These are phyloP conservation scores for Trypanosoma grayi DNA, from an alignment of 208 protist genomes.

Conservation along the genomic window DNA sequence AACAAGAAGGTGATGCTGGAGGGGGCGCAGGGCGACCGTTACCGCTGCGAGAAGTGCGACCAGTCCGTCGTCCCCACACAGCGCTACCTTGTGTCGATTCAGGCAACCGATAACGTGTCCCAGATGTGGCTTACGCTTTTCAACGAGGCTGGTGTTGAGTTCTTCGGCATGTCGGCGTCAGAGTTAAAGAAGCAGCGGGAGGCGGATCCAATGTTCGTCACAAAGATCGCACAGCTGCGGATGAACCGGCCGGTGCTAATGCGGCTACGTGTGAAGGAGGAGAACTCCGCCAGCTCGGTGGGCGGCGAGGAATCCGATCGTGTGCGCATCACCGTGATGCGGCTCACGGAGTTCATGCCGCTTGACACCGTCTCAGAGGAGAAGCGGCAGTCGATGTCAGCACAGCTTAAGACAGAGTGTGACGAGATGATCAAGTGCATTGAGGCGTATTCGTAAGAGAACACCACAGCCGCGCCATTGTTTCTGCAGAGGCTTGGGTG, in stretches of 20 bases:
- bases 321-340: constrained; percentile 78
- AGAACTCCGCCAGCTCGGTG: constrained; percentile 40
- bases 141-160: constrained; percentile 84
- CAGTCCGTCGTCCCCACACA: constrained; percentile 61
- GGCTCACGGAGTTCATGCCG: constrained; percentile 85
- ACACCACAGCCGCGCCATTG: too few relatives aligned
- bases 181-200: constrained; percentile 80
- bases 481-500: too few relatives aligned
- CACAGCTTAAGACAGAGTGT: constrained; percentile 72
- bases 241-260: constrained; percentile 88
- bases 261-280: constrained; percentile 88
- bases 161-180: constrained; percentile 82
- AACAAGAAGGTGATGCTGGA: constrained; percentile 90
- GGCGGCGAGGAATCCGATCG: constrained; percentile 67
- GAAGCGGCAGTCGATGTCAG: constrained; percentile 54
- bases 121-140: constrained; percentile 92
- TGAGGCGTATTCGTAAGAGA: constrained; percentile 64
- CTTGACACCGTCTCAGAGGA: constrained; percentile 66
- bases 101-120: constrained; percentile 85
- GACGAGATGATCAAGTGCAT: constrained; percentile 80
- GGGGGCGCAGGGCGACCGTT: constrained; percentile 72
- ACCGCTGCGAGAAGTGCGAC: constrained; percentile 91
- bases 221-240: constrained; percentile 67
- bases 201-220: constrained; percentile 77
- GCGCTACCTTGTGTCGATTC: constrained; percentile 86